Percentiles rank a stretch among this genome's conserved stretches.
Evolutionary conservation across 1,139 yeast genomes (phyloP).

Genomic region (Diutina sp.): DNA sequence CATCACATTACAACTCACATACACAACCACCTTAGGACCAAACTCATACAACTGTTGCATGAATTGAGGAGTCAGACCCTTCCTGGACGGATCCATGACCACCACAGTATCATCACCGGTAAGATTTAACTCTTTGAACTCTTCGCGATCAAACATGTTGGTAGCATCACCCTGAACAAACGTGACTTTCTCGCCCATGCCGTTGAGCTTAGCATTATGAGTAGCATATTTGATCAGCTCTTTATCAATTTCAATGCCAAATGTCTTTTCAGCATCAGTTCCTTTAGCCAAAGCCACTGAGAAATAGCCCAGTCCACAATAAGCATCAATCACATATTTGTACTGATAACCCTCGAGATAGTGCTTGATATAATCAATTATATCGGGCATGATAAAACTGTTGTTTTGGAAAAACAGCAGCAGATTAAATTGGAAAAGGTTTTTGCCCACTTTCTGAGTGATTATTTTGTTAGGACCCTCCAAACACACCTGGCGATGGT

Average conservation of each 20-base stretch:
- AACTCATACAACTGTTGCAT: constrained; percentile 23
- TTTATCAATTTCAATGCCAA: constrained; percentile 30
- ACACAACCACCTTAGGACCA: constrained; percentile 23
- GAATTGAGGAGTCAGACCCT: constrained; percentile 24
- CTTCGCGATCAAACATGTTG: constrained; percentile 16
- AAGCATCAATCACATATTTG: constrained; percentile 27
- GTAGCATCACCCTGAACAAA: constrained; percentile 29
- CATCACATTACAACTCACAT: constrained; percentile 34
- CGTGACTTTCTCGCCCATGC: constrained; percentile 14
- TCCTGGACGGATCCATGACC: constrained; percentile 34
- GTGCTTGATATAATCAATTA: constrained; percentile 19
- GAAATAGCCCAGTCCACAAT: constrained; percentile 36
- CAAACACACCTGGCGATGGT: constrained; percentile 14
- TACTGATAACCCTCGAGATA: constrained; percentile 8
- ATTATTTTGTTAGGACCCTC: constrained; percentile 13
- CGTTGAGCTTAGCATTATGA: constrained; percentile 27
- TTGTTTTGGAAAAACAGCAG: constrained; percentile 26
- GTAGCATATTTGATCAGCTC: constrained; percentile 22
- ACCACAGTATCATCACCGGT: constrained; percentile 23
- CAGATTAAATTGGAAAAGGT: constrained; percentile 20
- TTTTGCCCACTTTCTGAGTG: constrained; percentile 20
- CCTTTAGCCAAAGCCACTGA: constrained; percentile 23
- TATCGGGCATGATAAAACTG: constrained; percentile 20
- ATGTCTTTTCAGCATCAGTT: constrained; percentile 19
- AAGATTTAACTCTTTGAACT: constrained; percentile 9